Conservation (phyloP, 1,139 yeast species). For the Candida dubliniensis region DNA sequence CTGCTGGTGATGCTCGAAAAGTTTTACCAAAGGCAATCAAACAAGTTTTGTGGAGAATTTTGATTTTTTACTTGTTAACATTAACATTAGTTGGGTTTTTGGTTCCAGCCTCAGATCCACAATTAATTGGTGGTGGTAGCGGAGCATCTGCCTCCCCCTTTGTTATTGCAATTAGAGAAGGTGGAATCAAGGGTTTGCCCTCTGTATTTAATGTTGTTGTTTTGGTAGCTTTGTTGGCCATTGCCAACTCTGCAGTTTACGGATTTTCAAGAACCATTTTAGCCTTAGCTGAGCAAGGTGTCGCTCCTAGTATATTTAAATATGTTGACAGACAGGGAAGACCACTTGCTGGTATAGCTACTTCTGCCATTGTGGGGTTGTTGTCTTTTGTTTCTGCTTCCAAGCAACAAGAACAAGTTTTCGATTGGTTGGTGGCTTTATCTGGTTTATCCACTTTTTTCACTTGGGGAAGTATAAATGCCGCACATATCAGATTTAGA, state of each 20-base stretch:
- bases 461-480: constrained; percentile 44
- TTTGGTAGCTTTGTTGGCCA: constrained; percentile 41
- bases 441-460: constrained; percentile 44
- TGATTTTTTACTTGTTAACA: constrained; percentile 42
- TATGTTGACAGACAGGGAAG: constrained; percentile 45
- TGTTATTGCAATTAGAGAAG: constrained; percentile 44
- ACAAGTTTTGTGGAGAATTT: constrained; percentile 44
- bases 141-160: constrained; percentile 43
- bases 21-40: constrained; percentile 44
- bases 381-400: constrained; percentile 45
- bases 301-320: constrained; percentile 36
- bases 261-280: constrained; percentile 46
- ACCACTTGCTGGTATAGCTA: constrained; percentile 40
- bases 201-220: constrained; percentile 46
- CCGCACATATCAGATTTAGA: constrained; percentile 42
- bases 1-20: constrained; percentile 39
- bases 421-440: constrained; percentile 43
- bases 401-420: constrained; percentile 35
- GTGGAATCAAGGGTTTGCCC: constrained; percentile 43
- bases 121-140: constrained; percentile 32
- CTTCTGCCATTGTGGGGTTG: constrained; percentile 38
- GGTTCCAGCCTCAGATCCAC: constrained; percentile 33
- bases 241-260: constrained; percentile 46
- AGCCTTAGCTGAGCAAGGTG: constrained; percentile 41
- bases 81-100: constrained; percentile 43